These are phyloP conservation scores for Xylaria multiplex DNA, from an alignment of 2,329 filamentous ascomycete species.

Conservation along the genomic window DNA sequence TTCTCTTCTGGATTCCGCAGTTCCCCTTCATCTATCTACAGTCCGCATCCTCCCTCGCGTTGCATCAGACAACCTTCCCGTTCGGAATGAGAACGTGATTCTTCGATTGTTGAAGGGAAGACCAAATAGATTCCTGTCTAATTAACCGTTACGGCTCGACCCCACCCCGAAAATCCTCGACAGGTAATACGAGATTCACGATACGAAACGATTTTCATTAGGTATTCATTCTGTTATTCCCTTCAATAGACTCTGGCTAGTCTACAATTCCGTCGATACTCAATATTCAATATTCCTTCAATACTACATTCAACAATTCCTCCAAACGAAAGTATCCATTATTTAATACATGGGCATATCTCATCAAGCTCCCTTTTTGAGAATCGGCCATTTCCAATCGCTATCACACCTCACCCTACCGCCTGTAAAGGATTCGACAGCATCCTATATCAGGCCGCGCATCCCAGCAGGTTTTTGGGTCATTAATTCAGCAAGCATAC, in stretches of 20 bases:
- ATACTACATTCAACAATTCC: constrained; percentile 35
- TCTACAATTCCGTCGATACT: constrained; percentile 43
- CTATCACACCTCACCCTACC: constrained; percentile 30
- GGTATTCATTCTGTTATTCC: constrained; percentile 21
- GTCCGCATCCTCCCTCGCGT: constrained; percentile 30
- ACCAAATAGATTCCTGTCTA: constrained; percentile 29
- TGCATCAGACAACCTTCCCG: constrained; percentile 32
- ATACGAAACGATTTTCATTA: constrained; percentile 43
- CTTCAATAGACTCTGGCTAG: constrained; percentile 46
- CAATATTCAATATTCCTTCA: constrained; percentile 40
- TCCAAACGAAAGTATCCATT: constrained; percentile 40
- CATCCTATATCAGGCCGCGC: constrained; percentile 36
- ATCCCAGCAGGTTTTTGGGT: constrained; percentile 34
- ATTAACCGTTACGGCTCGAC: constrained; percentile 39
- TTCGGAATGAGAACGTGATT: constrained; percentile 43
- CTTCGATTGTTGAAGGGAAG: constrained; percentile 43
- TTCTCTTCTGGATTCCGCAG: constrained; percentile 30
- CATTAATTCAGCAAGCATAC: constrained; percentile 25
- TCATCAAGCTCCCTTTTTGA: constrained; percentile 43
- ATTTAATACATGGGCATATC: constrained; percentile 46
- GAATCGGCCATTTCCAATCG: constrained; percentile 33
- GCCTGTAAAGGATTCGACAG: constrained; percentile 19
- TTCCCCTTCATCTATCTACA: constrained; percentile 12
- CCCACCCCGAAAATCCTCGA: constrained; percentile 38
- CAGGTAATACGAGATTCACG: constrained; percentile 44